Evolutionary conservation across 352 stramenopile species (phyloP).

Genomic region (Phytopythium oedochilum): DNA sequence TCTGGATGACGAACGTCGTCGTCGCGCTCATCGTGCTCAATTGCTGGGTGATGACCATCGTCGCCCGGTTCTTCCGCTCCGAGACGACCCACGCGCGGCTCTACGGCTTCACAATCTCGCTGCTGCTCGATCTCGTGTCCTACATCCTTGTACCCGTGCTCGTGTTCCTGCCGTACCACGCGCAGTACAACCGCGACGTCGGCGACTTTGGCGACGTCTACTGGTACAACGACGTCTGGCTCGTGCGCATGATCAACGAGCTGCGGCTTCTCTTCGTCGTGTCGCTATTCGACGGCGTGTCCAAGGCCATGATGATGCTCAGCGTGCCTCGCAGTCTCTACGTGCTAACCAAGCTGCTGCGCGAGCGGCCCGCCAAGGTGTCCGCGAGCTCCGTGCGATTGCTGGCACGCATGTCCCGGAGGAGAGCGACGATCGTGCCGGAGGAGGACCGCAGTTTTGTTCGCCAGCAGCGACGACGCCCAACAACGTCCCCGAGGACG

Average conservation of each 20-base stretch:
- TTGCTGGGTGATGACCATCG: constrained; percentile 15
- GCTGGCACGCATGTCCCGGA: background rate
- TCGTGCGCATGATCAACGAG: constrained; percentile 21
- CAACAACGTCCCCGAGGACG: background rate
- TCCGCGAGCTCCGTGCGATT: background rate
- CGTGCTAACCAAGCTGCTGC: constrained; percentile 12
- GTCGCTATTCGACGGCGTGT: constrained; percentile 13
- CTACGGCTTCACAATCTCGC: constrained; percentile 12
- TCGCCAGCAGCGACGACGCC: background rate
- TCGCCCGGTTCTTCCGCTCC: constrained; percentile 5
- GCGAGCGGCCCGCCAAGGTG: constrained; percentile 2
- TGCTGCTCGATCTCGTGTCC: constrained; percentile 18
- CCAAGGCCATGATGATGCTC: constrained; percentile 14
- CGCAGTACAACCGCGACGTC: constrained; percentile 5
- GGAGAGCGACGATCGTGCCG: background rate
- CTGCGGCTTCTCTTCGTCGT: constrained; percentile 19
- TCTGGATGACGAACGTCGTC: constrained; percentile 14
- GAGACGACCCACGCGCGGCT: constrained; percentile 5
- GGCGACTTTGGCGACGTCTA: constrained; percentile 10
- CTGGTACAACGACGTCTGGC: constrained; percentile 27
- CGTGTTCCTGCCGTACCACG: constrained; percentile 9
- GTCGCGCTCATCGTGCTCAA: constrained; percentile 20
- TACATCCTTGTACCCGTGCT: constrained; percentile 11
- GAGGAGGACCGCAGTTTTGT: background rate
- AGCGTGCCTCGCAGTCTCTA: constrained; percentile 7